Evolutionary conservation across 768 basidiomycete species (phyloP).

Genomic region (Cystobasidium onofrii): DNA sequence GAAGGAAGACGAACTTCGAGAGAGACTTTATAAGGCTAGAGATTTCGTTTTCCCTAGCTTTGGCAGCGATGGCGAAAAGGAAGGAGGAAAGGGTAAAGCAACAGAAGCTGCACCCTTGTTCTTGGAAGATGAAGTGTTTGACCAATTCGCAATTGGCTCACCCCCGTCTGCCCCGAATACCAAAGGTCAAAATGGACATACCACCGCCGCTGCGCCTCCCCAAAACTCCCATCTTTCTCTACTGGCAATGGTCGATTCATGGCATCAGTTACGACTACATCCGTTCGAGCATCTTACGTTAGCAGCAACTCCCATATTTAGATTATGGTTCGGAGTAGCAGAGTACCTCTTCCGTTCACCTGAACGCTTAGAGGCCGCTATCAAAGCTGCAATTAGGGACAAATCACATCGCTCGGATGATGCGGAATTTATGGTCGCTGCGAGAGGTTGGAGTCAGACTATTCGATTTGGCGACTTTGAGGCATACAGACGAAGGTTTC

Average conservation of each 20-base stretch:
- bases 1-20: slow-evolving; percentile 54
- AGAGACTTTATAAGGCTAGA: slow-evolving; percentile 65
- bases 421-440: slow-evolving; percentile 85
- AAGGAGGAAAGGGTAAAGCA: slow-evolving; percentile 36
- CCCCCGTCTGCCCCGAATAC: slow-evolving; percentile 26
- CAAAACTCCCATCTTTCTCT: slow-evolving; percentile 87
- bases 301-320: slow-evolving; percentile 91
- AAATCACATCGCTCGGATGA: slow-evolving; percentile 77
- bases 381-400: slow-evolving; percentile 67
- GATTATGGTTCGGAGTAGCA: slow-evolving; percentile 92
- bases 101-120: slow-evolving; percentile 58
- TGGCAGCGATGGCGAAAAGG: not conserved
- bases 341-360: slow-evolving; percentile 80
- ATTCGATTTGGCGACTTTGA: slow-evolving; percentile 88
- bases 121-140: slow-evolving; percentile 72
- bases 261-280: slow-evolving; percentile 76
- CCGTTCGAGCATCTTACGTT: slow-evolving; percentile 85
- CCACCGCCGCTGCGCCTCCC: slow-evolving; percentile 43
- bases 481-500: slow-evolving; percentile 70
- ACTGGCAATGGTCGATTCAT: slow-evolving; percentile 97
- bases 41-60: slow-evolving; percentile 61
- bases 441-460: slow-evolving; percentile 91
- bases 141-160: slow-evolving; percentile 75
- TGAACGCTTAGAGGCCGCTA: slow-evolving; percentile 58
- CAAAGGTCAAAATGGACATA: not conserved